Percentiles rank a stretch among this genome's conserved stretches.
Conservation (phyloP, 1,284 basidiomycete species). For the Cryptococcus jaspeensis region DNA sequence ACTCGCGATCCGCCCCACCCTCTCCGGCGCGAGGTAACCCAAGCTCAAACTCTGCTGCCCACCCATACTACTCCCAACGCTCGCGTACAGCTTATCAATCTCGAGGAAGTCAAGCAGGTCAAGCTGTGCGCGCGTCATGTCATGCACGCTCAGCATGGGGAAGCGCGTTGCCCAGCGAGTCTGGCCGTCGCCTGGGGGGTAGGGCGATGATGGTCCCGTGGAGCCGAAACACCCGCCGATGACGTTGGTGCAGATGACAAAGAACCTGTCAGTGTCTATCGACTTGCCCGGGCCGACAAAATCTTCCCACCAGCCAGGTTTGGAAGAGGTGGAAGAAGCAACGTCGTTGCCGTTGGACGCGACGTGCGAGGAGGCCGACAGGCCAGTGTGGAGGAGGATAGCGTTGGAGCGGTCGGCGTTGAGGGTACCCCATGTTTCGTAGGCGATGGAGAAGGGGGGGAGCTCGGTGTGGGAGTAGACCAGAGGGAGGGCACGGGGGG, state of each 20-base stretch:
- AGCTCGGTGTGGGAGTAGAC: conserved; percentile 70
- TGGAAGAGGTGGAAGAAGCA: conserved; percentile 54
- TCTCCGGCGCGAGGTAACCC: conserved; percentile 84
- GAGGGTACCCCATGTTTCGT: conserved; percentile 96
- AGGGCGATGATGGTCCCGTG: conserved; percentile 84
- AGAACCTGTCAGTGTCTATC: conserved; percentile 89
- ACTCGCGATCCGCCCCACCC: conserved; percentile 84
- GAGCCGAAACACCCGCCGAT: conserved; percentile 97
- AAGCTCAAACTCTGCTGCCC: conserved; percentile 98
- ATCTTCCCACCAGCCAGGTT: conserved; percentile 92
- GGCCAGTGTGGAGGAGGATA: conserved; percentile 94
- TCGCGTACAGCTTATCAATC: conserved; percentile 83
- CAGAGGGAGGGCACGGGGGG: conserved; percentile 64
- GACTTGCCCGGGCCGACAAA: conserved; percentile 95
- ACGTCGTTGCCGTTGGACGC: conserved; percentile 77
- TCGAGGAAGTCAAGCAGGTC: conserved; percentile 78
- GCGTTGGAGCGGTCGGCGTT: conserved; percentile 77
- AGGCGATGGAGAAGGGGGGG: conserved; percentile 71
- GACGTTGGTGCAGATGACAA: conserved; percentile 95
- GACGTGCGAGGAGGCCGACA: conserved; percentile 94
- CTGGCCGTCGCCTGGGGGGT: conserved; percentile 55
- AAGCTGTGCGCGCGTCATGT: conserved; percentile 94
- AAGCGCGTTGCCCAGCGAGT: conserved; percentile 85
- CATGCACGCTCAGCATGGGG: conserved; percentile 88
- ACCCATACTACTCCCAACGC: conserved; percentile 92